Conservation (phyloP, 1,139 yeast species). For the Saccharomyces hybrid region DNA sequence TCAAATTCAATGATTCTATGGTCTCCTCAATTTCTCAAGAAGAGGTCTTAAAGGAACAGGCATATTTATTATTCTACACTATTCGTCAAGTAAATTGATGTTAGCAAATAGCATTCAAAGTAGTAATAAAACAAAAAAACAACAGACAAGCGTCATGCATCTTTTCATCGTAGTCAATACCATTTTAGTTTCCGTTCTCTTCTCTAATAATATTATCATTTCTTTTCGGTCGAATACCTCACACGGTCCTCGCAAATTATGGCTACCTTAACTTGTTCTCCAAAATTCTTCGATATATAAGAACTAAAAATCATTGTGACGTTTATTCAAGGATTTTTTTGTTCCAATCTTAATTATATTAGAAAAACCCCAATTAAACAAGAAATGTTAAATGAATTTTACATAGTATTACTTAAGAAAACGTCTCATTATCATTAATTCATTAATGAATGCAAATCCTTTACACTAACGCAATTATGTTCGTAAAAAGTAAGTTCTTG, state of each 20-base stretch:
- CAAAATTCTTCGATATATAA: background rate
- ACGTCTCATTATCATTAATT: background rate
- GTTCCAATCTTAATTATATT: background rate
- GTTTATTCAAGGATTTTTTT: background rate
- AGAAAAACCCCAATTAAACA: background rate
- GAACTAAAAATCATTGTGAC: background rate
- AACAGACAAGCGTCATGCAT: background rate
- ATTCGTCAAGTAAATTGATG: background rate
- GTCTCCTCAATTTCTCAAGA: slow-evolving; percentile 60
- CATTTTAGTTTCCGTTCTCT: background rate
- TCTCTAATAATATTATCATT: background rate
- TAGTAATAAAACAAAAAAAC: background rate
- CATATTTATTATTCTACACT: slow-evolving; percentile 70
- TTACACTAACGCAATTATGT: background rate
- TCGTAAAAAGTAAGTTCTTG: background rate
- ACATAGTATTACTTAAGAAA: background rate
- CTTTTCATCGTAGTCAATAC: background rate
- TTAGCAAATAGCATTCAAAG: background rate
- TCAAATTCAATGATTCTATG: slow-evolving; percentile 82
- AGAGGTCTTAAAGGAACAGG: slow-evolving; percentile 61
- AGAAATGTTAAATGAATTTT: background rate
- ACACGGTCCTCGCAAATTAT: background rate
- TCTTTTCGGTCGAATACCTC: background rate
- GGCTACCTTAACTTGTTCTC: background rate
- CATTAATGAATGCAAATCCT: background rate